Conservation (phyloP, 352 stramenopile species). For the Phytophthora pinifolia region DNA sequence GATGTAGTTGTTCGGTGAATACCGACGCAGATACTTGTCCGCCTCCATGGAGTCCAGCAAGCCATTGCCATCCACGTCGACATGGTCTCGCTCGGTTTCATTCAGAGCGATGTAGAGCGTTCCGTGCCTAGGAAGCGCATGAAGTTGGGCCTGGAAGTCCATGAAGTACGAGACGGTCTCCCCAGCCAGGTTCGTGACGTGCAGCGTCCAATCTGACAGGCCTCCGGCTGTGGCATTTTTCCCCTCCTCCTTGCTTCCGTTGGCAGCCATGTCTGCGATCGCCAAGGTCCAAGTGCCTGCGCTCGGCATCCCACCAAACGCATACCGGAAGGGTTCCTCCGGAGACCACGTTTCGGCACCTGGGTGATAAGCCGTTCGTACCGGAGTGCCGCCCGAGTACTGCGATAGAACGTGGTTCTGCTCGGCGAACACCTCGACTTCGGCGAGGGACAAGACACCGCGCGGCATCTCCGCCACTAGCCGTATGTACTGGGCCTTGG, state of each 20-base stretch:
- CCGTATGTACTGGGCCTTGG: slow-evolving; percentile 61
- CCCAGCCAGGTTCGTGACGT: slow-evolving; percentile 64
- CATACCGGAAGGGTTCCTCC: slow-evolving; percentile 56
- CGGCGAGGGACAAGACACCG: slow-evolving; percentile 59
- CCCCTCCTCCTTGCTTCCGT: slow-evolving; percentile 7
- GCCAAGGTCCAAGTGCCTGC: slow-evolving; percentile 63
- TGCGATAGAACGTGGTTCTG: slow-evolving; percentile 53
- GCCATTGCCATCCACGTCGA: slow-evolving; percentile 61
- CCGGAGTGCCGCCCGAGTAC: slow-evolving; percentile 55
- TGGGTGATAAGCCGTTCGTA: slow-evolving; percentile 50
- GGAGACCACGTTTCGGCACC: slow-evolving; percentile 54
- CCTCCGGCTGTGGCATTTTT: slow-evolving; percentile 42
- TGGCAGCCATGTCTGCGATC: slow-evolving; percentile 41
- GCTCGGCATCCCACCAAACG: slow-evolving; percentile 48
- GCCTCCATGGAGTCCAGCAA: slow-evolving; percentile 62
- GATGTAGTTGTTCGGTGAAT: slow-evolving; percentile 48
- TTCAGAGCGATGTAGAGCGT: slow-evolving; percentile 55
- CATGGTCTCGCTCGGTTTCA: slow-evolving; percentile 59
- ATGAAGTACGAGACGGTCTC: slow-evolving; percentile 59
- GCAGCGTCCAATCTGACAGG: slow-evolving; percentile 74
- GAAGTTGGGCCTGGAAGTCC: slow-evolving; percentile 59
- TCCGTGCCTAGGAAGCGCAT: slow-evolving; percentile 71
- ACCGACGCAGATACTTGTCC: slow-evolving; percentile 47
- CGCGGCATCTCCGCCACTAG: slow-evolving; percentile 46
- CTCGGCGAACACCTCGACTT: slow-evolving; percentile 75